Conservation (phyloP, 129 eudicot species). For the Tanacetum coccineum region DNA sequence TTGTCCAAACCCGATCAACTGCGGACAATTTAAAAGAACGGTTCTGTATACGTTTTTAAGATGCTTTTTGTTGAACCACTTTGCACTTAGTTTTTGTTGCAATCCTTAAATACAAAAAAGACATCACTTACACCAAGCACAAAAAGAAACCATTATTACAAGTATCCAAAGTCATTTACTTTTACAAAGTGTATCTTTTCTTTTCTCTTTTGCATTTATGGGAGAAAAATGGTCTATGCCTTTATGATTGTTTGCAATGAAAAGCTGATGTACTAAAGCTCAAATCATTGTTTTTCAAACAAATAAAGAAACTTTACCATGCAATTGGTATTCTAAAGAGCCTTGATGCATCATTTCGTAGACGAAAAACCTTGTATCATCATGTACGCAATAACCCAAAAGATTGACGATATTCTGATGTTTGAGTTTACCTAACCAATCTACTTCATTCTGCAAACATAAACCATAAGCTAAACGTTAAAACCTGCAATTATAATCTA, state of each 20-base stretch:
- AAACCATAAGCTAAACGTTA: conserved; percentile 14
- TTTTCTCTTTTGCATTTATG: background rate
- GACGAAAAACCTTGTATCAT: conserved; percentile 59
- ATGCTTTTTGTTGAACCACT: too few relatives aligned
- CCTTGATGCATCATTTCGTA: conserved; percentile 92
- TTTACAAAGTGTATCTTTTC: conserved; percentile 15
- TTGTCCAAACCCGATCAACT: too few relatives aligned
- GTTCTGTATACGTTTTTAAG: too few relatives aligned
- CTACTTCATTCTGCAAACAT: conserved; percentile 81
- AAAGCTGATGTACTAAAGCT: background rate
- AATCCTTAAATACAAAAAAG: background rate
- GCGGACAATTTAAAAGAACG: too few relatives aligned
- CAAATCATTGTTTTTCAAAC: background rate
- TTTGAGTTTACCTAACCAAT: conserved; percentile 68
- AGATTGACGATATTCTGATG: conserved; percentile 84
- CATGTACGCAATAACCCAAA: conserved; percentile 73
- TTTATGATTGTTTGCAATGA: conserved; percentile 15
- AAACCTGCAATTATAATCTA: background rate
- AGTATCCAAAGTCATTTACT: conserved; percentile 11
- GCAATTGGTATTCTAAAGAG: conserved; percentile 75
- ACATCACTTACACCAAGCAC: background rate
- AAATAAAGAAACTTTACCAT: conserved; percentile 49
- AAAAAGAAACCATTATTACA: conserved; percentile 12
- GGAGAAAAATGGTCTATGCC: background rate
- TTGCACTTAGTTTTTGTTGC: too few relatives aligned